These are phyloP conservation scores for Fragaria nilgerrensis DNA, from an alignment of 306 rosid species.

Conservation along the genomic window DNA sequence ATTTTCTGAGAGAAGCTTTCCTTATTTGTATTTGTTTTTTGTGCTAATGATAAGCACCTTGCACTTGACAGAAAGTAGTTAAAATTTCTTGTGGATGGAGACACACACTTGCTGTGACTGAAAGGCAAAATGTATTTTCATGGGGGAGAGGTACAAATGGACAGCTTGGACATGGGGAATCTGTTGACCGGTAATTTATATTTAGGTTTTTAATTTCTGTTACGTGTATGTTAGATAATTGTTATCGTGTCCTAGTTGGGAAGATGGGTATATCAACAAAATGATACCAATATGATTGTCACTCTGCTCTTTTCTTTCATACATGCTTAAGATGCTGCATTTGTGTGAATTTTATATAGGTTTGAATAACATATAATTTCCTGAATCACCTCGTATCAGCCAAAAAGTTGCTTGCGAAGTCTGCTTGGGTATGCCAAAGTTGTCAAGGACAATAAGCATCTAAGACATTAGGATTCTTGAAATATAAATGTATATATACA, in stretches of 20 bases:
- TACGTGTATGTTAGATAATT: neutral
- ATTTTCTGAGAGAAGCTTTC: neutral
- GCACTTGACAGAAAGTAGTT: conserved; percentile 59
- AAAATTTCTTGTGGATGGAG: conserved; percentile 95
- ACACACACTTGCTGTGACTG: conserved; percentile 87
- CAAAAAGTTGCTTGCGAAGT: neutral
- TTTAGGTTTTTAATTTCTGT: conserved; percentile 18
- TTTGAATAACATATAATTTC: neutral
- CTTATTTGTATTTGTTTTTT: neutral
- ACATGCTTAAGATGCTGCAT: neutral
- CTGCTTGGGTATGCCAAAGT: neutral
- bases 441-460: neutral
- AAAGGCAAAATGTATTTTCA: conserved; percentile 71
- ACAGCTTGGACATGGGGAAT: conserved; percentile 90
- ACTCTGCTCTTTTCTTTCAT: neutral
- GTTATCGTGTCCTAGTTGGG: neutral
- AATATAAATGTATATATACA: neutral
- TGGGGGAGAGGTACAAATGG: conserved; percentile 99
- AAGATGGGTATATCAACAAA: neutral
- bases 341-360: neutral
- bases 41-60: neutral
- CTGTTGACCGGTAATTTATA: conserved; percentile 64
- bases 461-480: neutral
- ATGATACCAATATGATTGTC: neutral
- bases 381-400: neutral